Evolutionary conservation across 2,329 filamentous ascomycete genomes (phyloP).

Genomic region (Chrysoporthe puriensis): DNA sequence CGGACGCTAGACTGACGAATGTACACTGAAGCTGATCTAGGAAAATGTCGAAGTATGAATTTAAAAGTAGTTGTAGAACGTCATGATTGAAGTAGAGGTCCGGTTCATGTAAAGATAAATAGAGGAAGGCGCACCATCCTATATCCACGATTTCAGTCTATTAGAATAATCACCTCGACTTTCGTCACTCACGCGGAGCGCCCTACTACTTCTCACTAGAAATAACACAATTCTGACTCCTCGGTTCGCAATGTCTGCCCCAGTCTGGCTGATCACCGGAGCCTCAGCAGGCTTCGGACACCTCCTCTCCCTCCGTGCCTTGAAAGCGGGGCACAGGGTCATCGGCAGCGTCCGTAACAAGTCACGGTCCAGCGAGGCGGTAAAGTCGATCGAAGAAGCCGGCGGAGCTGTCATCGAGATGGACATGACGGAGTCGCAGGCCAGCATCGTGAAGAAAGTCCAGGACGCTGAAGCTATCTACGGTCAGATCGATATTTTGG

Average conservation of each 20-base stretch:
- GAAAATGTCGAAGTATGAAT: no score
- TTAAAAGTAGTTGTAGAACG: no score
- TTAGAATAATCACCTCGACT: no score
- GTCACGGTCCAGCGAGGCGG: slow-evolving; percentile 30
- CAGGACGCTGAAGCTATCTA: slow-evolving; percentile 25
- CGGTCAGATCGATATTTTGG: slow-evolving; percentile 36
- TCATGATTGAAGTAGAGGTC: no score
- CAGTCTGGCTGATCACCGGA: slow-evolving; percentile 38
- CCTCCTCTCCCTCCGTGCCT: slow-evolving; percentile 35
- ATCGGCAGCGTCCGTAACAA: slow-evolving; percentile 38
- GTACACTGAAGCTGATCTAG: no score
- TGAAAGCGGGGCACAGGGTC: slow-evolving; percentile 38
- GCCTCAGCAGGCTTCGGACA: slow-evolving; percentile 41
- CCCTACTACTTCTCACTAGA: no score
- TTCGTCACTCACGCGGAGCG: no score
- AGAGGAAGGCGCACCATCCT: no score
- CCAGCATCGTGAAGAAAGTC: slow-evolving; percentile 35
- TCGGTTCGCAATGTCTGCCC: not conserved
- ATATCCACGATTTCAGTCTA: no score
- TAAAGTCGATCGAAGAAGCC: slow-evolving; percentile 34
- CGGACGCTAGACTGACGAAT: no score
- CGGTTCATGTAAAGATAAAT: no score
- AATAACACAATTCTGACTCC: not conserved
- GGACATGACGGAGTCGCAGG: slow-evolving; percentile 37
- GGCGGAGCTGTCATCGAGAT: slow-evolving; percentile 37